phyloP scores from a whole-genome alignment of 805 yeast species.

The Wickerhamomyces canadensis region DNA sequence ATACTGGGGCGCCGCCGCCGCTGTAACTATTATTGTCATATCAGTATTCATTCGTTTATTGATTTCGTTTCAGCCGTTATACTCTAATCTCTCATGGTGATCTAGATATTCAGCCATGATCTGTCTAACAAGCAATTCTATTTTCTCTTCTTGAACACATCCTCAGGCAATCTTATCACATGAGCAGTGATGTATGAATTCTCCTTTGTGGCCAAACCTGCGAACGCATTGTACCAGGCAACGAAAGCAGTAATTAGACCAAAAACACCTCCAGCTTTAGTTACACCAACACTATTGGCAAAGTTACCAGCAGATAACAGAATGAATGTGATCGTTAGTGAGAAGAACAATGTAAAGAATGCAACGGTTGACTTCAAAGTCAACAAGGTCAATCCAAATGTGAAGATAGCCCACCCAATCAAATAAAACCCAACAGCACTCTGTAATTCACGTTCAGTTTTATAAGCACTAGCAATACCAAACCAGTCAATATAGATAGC shows the following conservation, averaged over 20 bases:
- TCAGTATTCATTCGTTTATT: too few relatives aligned
- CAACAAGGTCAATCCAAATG: conserved; percentile 38
- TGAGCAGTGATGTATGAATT: conserved; percentile 49
- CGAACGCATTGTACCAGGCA: conserved; percentile 69
- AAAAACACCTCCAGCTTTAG: conserved; percentile 57
- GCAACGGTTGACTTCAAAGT: conserved; percentile 46
- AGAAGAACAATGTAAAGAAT: conserved; percentile 41
- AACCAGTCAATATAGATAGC: conserved; percentile 51
- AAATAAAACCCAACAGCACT: conserved; percentile 48
- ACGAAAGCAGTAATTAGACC: conserved; percentile 56
- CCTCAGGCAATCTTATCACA: conserved; percentile 33
- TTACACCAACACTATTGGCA: conserved; percentile 30
- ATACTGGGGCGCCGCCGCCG: too few relatives aligned
- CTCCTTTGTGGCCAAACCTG: conserved; percentile 60
- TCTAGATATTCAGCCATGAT: too few relatives aligned
- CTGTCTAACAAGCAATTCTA: too few relatives aligned
- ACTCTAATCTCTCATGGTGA: too few relatives aligned
- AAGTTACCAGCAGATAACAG: conserved; percentile 41
- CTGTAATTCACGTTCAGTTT: conserved; percentile 31
- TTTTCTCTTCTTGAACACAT: conserved; percentile 25
- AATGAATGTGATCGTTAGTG: conserved; percentile 42
- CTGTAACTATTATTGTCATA: too few relatives aligned
- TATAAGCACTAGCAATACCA: conserved; percentile 42
- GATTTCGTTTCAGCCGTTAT: too few relatives aligned
- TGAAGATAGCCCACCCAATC: conserved; percentile 51